These are phyloP conservation scores for Pythium myriotylum DNA, from an alignment of 352 stramenopile genomes.

Conservation along the genomic window DNA sequence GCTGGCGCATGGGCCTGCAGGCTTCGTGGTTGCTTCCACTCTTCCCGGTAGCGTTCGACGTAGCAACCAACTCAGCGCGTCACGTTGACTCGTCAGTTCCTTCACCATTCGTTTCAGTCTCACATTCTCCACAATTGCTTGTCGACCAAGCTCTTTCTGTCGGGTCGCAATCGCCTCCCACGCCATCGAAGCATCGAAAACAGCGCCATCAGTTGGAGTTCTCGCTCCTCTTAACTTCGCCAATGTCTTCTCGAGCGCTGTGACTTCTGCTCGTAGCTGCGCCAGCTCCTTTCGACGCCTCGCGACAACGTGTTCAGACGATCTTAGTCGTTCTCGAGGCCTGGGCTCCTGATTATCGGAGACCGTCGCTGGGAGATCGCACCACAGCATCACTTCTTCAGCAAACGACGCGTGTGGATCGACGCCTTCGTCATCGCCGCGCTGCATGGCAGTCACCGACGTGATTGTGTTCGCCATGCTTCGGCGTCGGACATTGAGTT, in stretches of 20 bases:
- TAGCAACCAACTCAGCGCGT: not conserved
- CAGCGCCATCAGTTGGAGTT: conserved; percentile 34
- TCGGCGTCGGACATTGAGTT: no score
- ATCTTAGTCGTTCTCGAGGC: not conserved
- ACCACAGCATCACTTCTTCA: not conserved
- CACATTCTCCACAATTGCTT: conserved; percentile 48
- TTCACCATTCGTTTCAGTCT: conserved; percentile 44
- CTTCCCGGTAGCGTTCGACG: no score
- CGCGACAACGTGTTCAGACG: no score
- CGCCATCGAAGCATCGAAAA: no score
- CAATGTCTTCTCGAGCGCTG: not conserved
- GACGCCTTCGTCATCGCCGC: not conserved
- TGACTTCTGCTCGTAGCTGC: not conserved
- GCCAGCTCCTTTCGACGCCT: not conserved
- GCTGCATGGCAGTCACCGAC: no score
- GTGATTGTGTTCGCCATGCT: no score
- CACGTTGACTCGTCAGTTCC: conserved; percentile 35
- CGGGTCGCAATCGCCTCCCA: conserved; percentile 6
- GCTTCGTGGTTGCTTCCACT: no score
- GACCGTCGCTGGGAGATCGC: not conserved
- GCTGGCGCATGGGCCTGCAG: no score
- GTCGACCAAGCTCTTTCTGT: not conserved
- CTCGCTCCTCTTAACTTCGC: not conserved
- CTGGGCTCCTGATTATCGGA: not conserved
- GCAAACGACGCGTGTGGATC: not conserved